Percentiles rank a stretch among this genome's conserved stretches.
Conservation (phyloP, 176 grass and related monocot genomes). For the Oryza glumipatula region DNA sequence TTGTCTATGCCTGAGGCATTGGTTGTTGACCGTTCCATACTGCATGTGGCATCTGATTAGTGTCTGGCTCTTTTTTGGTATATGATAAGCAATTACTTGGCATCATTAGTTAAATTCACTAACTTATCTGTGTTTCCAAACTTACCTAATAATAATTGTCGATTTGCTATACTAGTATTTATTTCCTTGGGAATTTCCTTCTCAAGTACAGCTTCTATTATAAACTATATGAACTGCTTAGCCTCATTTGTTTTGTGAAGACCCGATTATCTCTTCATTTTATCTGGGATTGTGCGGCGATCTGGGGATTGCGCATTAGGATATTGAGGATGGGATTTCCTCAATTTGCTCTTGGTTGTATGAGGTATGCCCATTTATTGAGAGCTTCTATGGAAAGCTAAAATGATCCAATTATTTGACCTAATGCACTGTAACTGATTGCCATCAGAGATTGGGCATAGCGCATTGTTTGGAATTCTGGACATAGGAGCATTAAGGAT, state of each 20-base stretch:
- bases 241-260: constrained; percentile 61
- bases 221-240: constrained; percentile 41
- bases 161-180: neutral
- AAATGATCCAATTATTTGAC: constrained; percentile 47
- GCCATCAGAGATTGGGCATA: constrained; percentile 68
- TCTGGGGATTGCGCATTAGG: constrained; percentile 74
- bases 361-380: constrained; percentile 74
- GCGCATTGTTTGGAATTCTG: constrained; percentile 61
- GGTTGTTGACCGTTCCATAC: neutral
- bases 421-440: constrained; percentile 72
- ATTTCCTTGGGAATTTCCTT: constrained; percentile 28
- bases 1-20: neutral
- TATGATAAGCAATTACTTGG: neutral
- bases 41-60: neutral
- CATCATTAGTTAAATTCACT: constrained; percentile 9
- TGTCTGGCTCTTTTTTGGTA: neutral
- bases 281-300: constrained; percentile 62
- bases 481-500: constrained; percentile 68
- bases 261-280: constrained; percentile 55
- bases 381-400: constrained; percentile 60
- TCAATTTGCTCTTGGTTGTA: constrained; percentile 60
- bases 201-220: constrained; percentile 23
- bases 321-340: constrained; percentile 74
- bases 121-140: neutral
- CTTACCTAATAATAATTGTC: constrained; percentile 3